Evolutionary conservation across 2,329 filamentous ascomycete species (phyloP).

Genomic region (Exophiala xenobiotica): DNA sequence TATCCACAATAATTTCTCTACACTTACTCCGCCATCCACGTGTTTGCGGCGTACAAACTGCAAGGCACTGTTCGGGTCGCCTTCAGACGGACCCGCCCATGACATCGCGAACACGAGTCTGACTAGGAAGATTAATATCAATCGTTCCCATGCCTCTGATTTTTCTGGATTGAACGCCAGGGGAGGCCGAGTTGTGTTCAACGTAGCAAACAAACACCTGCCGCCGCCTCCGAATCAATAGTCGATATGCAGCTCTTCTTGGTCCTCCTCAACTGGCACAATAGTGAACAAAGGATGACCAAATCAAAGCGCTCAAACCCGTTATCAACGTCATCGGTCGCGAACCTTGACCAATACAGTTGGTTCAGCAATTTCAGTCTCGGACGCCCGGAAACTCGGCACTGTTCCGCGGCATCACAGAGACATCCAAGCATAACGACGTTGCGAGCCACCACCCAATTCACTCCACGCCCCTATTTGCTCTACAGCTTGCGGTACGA

Average conservation of each 20-base stretch:
- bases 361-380: not conserved
- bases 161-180: no score
- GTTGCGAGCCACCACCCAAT: no score
- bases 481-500: no score
- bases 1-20: conserved; percentile 13
- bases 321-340: not conserved
- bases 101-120: not conserved
- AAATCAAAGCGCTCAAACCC: not conserved
- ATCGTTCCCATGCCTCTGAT: no score
- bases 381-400: not conserved
- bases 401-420: not conserved
- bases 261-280: no score
- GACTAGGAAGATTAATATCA: no score
- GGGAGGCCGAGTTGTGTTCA: no score
- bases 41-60: conserved; percentile 15
- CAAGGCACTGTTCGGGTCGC: conserved; percentile 4
- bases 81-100: not conserved
- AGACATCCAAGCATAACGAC: not conserved
- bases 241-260: no score
- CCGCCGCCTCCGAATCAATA: no score
- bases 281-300: no score
- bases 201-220: no score
- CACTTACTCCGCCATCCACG: conserved; percentile 25
- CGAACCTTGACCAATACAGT: not conserved
- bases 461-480: no score